These are phyloP conservation scores for Babesia divergens DNA, from an alignment of 169 alveolate genomes.

Conservation along the genomic window DNA sequence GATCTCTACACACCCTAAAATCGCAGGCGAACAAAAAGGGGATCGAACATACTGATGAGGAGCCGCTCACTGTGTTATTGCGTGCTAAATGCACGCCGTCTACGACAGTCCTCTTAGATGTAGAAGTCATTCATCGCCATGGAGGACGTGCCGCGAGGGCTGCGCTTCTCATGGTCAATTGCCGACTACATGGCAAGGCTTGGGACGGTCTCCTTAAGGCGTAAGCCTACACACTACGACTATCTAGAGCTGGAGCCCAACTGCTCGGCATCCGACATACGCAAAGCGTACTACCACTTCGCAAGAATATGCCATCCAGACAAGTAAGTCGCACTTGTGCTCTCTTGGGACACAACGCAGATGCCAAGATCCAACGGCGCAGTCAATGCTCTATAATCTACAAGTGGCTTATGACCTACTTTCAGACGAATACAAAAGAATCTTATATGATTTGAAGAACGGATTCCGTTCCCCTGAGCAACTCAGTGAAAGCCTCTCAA, in stretches of 20 bases:
- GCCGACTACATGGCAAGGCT: conserved; percentile 41
- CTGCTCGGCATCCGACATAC: conserved; percentile 65
- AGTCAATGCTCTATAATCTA: conserved; percentile 8
- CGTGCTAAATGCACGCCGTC: neutral
- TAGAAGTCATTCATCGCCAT: neutral
- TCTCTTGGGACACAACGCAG: neutral
- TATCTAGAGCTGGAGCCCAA: conserved; percentile 46
- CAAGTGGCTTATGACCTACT: conserved; percentile 48
- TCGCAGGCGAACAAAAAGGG: too few species aligned
- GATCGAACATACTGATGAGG: too few species aligned
- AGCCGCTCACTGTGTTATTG: too few species aligned
- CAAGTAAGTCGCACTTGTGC: conserved; percentile 61
- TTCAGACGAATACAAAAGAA: conserved; percentile 56
- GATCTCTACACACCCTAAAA: conserved; percentile 6
- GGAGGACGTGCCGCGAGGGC: neutral
- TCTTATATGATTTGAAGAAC: conserved; percentile 42
- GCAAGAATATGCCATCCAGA: conserved; percentile 92
- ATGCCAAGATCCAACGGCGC: neutral
- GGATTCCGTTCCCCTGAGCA: conserved; percentile 21
- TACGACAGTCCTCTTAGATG: neutral
- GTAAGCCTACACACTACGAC: conserved; percentile 21
- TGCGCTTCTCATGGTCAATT: conserved; percentile 7
- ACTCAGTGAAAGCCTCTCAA: neutral
- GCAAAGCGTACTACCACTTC: conserved; percentile 81
- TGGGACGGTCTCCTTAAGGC: neutral